Conservation (phyloP, 768 basidiomycete genomes). For the Postia placenta region DNA sequence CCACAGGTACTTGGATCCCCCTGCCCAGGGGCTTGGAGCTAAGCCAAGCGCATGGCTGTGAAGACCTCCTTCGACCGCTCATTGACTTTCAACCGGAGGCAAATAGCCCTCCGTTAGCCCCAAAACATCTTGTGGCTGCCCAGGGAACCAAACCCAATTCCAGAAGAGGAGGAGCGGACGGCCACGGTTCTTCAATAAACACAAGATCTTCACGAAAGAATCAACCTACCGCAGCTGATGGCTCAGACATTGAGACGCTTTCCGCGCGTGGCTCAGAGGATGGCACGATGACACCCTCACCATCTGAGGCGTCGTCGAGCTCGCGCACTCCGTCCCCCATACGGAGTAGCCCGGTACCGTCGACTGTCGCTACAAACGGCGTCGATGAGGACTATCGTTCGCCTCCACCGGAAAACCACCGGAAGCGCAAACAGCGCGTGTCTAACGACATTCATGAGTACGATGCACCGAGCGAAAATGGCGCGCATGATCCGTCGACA, state of each 20-base stretch:
- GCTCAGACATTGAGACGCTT: slow-evolving; percentile 55
- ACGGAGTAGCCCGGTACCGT: slow-evolving; percentile 47
- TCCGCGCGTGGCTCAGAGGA: slow-evolving; percentile 79
- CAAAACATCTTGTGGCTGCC: slow-evolving; percentile 87
- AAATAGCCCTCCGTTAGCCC: slow-evolving; percentile 90
- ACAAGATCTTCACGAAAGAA: slow-evolving; percentile 62
- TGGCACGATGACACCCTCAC: slow-evolving; percentile 86
- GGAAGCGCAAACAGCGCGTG: slow-evolving; percentile 44
- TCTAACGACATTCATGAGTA: slow-evolving; percentile 40
- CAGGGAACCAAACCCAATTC: slow-evolving; percentile 42
- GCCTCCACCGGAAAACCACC: slow-evolving; percentile 29
- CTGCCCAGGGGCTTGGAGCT: slow-evolving; percentile 82
- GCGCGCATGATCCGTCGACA: slow-evolving; percentile 47
- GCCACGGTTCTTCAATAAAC: slow-evolving; percentile 28
- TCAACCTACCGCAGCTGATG: slow-evolving; percentile 39
- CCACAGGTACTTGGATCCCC: slow-evolving; percentile 95
- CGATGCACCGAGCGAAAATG: slow-evolving; percentile 38
- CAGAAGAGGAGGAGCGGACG: slow-evolving; percentile 32
- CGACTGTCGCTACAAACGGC: slow-evolving; percentile 35
- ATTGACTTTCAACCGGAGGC: slow-evolving; percentile 89
- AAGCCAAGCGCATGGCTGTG: slow-evolving; percentile 91
- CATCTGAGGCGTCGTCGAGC: slow-evolving; percentile 77
- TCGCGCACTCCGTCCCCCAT: slow-evolving; percentile 95
- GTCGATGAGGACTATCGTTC: slow-evolving; percentile 32
- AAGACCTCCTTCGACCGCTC: slow-evolving; percentile 79